These are phyloP conservation scores for Butyriboletus loyo DNA, from an alignment of 768 basidiomycete genomes.

Conservation along the genomic window DNA sequence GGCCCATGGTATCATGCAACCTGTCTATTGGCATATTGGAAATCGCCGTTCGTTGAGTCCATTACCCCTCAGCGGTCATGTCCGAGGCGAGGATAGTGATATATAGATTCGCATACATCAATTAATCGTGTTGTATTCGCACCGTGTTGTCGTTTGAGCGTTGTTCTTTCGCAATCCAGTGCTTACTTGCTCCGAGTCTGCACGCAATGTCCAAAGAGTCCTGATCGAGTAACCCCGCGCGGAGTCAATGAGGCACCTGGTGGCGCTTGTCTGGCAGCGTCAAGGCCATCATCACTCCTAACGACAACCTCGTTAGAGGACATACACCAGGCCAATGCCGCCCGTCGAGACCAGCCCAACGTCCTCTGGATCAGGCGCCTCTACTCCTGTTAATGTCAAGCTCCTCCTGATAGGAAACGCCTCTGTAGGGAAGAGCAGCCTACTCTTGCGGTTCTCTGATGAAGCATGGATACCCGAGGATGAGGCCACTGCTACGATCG, in stretches of 20 bases:
- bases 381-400: conserved; percentile 63
- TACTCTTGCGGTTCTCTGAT: conserved; percentile 93
- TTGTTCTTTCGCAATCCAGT: not conserved
- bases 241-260: conserved; percentile 21
- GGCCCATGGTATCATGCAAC: not conserved
- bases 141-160: not conserved
- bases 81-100: not conserved
- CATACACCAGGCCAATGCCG: conserved; percentile 10
- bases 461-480: conserved; percentile 93
- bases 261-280: not conserved
- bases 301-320: conserved; percentile 1
- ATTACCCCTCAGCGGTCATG: not conserved
- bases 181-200: not conserved
- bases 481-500: conserved; percentile 81
- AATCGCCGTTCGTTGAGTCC: not conserved
- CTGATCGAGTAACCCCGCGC: conserved; percentile 19
- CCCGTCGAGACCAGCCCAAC: conserved; percentile 21
- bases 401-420: conserved; percentile 84
- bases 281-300: not conserved
- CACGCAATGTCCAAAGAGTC: not conserved
- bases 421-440: conserved; percentile 89
- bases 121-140: conserved; percentile 10
- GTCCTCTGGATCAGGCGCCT: conserved; percentile 25
- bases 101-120: not conserved
- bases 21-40: not conserved